These are phyloP conservation scores for Magnaporthiopsis poae DNA, from an alignment of 2,329 filamentous ascomycete genomes.

Conservation along the genomic window DNA sequence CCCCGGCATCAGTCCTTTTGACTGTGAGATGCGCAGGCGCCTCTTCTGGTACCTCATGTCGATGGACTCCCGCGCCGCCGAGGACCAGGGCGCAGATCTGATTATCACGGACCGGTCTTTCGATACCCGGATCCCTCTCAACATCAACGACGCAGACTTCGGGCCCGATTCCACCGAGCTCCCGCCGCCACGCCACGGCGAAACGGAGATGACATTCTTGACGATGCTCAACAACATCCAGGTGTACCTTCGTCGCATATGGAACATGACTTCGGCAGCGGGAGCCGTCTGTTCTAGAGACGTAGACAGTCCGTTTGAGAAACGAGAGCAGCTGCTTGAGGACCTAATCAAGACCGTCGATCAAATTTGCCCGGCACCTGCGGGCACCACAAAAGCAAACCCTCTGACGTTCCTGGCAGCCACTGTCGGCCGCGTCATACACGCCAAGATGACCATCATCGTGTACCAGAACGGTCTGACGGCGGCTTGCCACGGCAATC, in stretches of 20 bases:
- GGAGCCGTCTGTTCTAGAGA: slow-evolving; percentile 22
- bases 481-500: slow-evolving; percentile 18
- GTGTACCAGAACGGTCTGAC: slow-evolving; percentile 44
- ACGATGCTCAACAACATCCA: slow-evolving; percentile 33
- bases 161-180: slow-evolving; percentile 34
- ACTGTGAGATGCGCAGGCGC: slow-evolving; percentile 52
- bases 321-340: slow-evolving; percentile 29
- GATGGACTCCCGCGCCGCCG: slow-evolving; percentile 49
- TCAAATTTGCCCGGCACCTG: slow-evolving; percentile 35
- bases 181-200: slow-evolving; percentile 37
- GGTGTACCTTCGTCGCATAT: slow-evolving; percentile 27
- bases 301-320: slow-evolving; percentile 26
- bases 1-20: slow-evolving; percentile 45
- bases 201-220: slow-evolving; percentile 43
- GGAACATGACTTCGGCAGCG: slow-evolving; percentile 26
- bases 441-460: slow-evolving; percentile 45
- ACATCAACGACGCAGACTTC: slow-evolving; percentile 47
- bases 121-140: slow-evolving; percentile 45
- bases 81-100: slow-evolving; percentile 46
- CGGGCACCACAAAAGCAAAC: slow-evolving; percentile 25
- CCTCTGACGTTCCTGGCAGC: slow-evolving; percentile 43
- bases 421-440: slow-evolving; percentile 38
- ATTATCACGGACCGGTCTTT: slow-evolving; percentile 35
- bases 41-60: slow-evolving; percentile 53
- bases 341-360: slow-evolving; percentile 34